These are phyloP conservation scores for Rhodotorula sp. DNA, from an alignment of 1,284 basidiomycete genomes.

Conservation along the genomic window DNA sequence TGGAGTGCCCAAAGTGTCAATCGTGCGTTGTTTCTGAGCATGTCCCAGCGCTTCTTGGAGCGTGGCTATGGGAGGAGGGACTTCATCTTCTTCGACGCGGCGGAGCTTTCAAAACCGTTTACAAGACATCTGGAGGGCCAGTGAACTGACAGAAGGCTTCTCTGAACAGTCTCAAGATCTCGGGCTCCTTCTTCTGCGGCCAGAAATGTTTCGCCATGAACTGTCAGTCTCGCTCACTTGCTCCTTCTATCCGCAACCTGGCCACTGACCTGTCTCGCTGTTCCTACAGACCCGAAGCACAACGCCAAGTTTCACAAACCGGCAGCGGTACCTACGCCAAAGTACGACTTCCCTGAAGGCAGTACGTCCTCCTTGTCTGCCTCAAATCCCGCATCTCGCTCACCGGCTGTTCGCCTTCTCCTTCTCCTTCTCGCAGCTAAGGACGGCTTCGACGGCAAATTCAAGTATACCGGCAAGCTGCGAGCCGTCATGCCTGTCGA, in stretches of 20 bases:
- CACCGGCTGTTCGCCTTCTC: not conserved
- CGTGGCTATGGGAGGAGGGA: not conserved
- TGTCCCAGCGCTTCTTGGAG: too few relatives aligned
- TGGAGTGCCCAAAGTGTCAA: constrained; percentile 29
- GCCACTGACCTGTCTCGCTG: not conserved
- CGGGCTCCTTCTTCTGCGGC: constrained; percentile 26
- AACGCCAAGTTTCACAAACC: constrained; percentile 7
- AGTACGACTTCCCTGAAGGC: constrained; percentile 21
- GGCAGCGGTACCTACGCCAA: not conserved
- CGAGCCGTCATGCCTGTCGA: constrained; percentile 66
- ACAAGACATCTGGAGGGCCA: not conserved
- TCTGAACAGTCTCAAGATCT: constrained; percentile 6
- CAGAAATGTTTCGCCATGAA: constrained; percentile 25
- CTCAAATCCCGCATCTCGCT: not conserved
- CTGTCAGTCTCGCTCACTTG: constrained; percentile 10
- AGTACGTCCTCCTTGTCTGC: constrained; percentile 14
- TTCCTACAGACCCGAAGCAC: constrained; percentile 5
- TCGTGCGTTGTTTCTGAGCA: constrained; percentile 7
- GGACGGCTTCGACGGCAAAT: constrained; percentile 22
- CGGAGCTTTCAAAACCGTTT: not conserved
- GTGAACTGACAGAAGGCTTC: not conserved
- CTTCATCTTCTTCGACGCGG: too few relatives aligned
- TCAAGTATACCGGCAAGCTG: constrained; percentile 64
- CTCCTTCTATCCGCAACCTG: fast-evolving
- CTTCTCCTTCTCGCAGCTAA: constrained; percentile 3